These are phyloP conservation scores for Begonia peltatifolia DNA, from an alignment of 306 rosid species.

Conservation along the genomic window DNA sequence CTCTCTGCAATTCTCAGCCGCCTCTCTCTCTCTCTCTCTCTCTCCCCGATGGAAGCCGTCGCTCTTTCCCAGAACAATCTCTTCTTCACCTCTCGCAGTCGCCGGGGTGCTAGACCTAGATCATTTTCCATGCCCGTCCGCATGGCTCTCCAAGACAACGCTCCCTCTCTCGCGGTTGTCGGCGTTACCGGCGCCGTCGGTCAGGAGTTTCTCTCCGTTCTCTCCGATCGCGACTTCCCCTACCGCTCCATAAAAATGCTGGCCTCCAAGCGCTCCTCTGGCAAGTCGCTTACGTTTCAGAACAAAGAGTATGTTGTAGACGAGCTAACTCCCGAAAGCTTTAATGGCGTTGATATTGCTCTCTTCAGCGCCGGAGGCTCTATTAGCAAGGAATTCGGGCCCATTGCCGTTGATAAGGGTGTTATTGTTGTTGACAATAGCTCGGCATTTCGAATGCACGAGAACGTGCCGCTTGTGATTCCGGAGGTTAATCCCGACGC, in stretches of 20 bases:
- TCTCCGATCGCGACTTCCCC: conserved; percentile 85
- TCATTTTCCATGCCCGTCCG: conserved; percentile 26
- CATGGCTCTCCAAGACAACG: conserved; percentile 63
- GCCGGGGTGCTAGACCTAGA: conserved; percentile 2
- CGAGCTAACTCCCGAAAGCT: conserved; percentile 78
- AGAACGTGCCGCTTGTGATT: conserved; percentile 70
- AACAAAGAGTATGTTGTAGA: conserved; percentile 48
- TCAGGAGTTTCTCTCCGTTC: conserved; percentile 88
- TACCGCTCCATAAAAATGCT: conserved; percentile 94
- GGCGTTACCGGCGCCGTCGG: conserved; percentile 99
- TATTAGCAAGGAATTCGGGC: conserved; percentile 70
- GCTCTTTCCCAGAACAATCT: conserved; percentile 5
- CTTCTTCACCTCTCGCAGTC: conserved; percentile 15
- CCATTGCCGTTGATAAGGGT: conserved; percentile 71
- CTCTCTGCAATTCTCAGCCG: conserved; percentile 10
- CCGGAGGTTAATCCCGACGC: conserved; percentile 98
- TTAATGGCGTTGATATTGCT: conserved; percentile 74
- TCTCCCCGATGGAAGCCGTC: conserved; percentile 19
- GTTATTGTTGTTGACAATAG: conserved; percentile 82
- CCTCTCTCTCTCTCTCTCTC: conserved; percentile 31
- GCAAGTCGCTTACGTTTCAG: conserved; percentile 39
- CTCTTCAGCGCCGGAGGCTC: conserved; percentile 97
- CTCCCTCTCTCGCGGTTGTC: conserved; percentile 71
- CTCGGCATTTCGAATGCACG: conserved; percentile 89
- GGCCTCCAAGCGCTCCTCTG: conserved; percentile 89